phyloP scores from a whole-genome alignment of 805 yeast species.

The Kurtzmaniella fragi region DNA sequence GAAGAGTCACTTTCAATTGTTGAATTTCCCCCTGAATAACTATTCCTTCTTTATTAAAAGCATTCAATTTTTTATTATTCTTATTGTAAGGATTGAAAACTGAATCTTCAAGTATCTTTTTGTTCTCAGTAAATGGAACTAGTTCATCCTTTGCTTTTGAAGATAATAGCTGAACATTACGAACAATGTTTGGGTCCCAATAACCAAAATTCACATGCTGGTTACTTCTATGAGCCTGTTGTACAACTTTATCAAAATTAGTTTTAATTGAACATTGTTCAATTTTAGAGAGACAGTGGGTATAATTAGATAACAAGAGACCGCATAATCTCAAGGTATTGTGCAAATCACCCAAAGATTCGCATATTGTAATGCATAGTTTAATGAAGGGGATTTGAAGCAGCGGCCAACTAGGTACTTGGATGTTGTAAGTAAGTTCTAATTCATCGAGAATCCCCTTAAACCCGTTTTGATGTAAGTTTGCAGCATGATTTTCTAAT shows the following conservation, averaged over 20 bases:
- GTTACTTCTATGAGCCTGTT: slow-evolving; percentile 16
- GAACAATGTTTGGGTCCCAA: slow-evolving; percentile 70
- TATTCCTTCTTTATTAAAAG: slow-evolving; percentile 46
- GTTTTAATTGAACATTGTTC: slow-evolving; percentile 51
- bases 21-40: slow-evolving; percentile 47
- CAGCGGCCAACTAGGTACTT: slow-evolving; percentile 8
- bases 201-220: slow-evolving; percentile 36
- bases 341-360: slow-evolving; percentile 41
- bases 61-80: slow-evolving; percentile 2
- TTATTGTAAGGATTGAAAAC: slow-evolving; percentile 49
- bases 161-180: slow-evolving; percentile 39
- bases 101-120: slow-evolving; percentile 8
- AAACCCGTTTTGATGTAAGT: slow-evolving; percentile 5
- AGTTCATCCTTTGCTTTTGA: slow-evolving; percentile 29
- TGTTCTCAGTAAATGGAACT: slow-evolving; percentile 31
- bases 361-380: slow-evolving; percentile 49
- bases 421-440: slow-evolving; percentile 5
- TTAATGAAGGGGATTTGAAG: slow-evolving; percentile 54
- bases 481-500: slow-evolving; percentile 11
- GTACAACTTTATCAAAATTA: slow-evolving; percentile 19
- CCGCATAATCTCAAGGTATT: slow-evolving; percentile 42
- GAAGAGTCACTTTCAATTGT: slow-evolving; percentile 52
- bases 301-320: slow-evolving; percentile 50
- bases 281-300: slow-evolving; percentile 46
- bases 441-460: slow-evolving; percentile 6